Conservation (phyloP, 208 protist genomes). For the Wallacemonas sp. region DNA sequence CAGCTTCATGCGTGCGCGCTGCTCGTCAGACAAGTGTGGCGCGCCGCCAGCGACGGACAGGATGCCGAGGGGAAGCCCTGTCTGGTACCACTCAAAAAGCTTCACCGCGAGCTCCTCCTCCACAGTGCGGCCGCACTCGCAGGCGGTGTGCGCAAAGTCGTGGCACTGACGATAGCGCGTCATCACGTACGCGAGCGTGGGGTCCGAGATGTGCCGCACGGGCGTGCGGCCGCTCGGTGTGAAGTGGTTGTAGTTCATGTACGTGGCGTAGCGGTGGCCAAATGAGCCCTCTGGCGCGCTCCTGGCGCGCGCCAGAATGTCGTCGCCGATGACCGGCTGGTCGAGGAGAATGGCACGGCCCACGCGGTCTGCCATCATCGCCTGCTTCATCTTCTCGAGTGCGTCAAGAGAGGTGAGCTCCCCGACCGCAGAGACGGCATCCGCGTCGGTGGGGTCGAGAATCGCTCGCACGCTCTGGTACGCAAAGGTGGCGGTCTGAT, state of each 20-base stretch:
- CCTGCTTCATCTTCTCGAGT: slow-evolving; percentile 66
- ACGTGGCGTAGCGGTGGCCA: slow-evolving; percentile 73
- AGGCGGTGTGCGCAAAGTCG: slow-evolving; percentile 77
- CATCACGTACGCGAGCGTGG: slow-evolving; percentile 82
- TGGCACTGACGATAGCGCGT: slow-evolving; percentile 86
- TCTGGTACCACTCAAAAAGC: slow-evolving; percentile 83
- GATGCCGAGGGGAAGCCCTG: slow-evolving; percentile 75
- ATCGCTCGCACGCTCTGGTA: slow-evolving; percentile 60
- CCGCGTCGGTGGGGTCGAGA: slow-evolving; percentile 61
- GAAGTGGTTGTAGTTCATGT: slow-evolving; percentile 85
- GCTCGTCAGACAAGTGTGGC: slow-evolving; percentile 46
- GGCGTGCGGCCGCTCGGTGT: slow-evolving; percentile 64
- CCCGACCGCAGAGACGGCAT: slow-evolving; percentile 68
- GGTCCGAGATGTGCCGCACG: slow-evolving; percentile 68
- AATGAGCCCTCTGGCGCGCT: slow-evolving; percentile 58
- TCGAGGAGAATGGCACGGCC: slow-evolving; percentile 67
- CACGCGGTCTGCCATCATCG: slow-evolving; percentile 77
- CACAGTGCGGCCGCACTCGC: slow-evolving; percentile 71
- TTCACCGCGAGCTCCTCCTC: slow-evolving; percentile 89
- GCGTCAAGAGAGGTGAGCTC: slow-evolving; percentile 68
- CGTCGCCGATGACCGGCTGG: slow-evolving; percentile 59
- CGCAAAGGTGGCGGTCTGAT: slow-evolving; percentile 48
- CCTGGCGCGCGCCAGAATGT: slow-evolving; percentile 52
- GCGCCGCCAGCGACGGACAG: slow-evolving; percentile 69
- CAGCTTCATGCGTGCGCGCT: slow-evolving; percentile 44